These are phyloP conservation scores for Epichloe sibirici DNA, from an alignment of 2,329 filamentous ascomycete species.

Conservation along the genomic window DNA sequence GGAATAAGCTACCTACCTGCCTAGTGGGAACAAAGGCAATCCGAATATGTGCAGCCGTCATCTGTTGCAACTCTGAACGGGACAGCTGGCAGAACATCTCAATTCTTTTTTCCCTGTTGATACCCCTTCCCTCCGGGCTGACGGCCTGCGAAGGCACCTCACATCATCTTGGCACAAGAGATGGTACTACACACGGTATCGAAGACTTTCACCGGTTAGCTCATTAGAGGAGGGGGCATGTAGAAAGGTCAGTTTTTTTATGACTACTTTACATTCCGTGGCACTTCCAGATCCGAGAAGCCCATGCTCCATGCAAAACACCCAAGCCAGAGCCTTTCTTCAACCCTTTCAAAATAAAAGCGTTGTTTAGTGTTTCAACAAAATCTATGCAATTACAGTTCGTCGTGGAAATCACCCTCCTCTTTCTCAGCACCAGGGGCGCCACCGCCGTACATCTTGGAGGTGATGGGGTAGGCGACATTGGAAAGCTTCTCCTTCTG, in stretches of 20 bases:
- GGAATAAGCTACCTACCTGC: too few species aligned
- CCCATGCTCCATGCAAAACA: conserved; percentile 16
- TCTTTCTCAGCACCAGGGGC: conserved; percentile 49
- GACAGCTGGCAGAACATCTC: too few species aligned
- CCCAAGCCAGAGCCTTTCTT: conserved; percentile 8
- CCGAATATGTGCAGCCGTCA: too few species aligned
- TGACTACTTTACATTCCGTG: conserved; percentile 20
- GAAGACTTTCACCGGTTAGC: not conserved
- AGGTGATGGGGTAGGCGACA: conserved; percentile 96
- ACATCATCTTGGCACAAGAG: too few species aligned
- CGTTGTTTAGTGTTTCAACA: not conserved
- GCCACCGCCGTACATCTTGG: conserved; percentile 77
- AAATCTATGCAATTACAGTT: conserved; percentile 51
- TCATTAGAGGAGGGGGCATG: not conserved
- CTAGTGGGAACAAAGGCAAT: too few species aligned
- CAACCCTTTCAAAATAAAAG: conserved; percentile 5
- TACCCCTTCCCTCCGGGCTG: too few species aligned
- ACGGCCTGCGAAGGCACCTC: too few species aligned
- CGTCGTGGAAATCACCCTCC: conserved; percentile 64
- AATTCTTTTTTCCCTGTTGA: too few species aligned
- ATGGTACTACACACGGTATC: not conserved
- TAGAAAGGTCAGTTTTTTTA: conserved; percentile 6
- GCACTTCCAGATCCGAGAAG: conserved; percentile 8
- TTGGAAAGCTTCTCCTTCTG: conserved; percentile 98
- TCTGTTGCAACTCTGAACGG: too few species aligned